Percentiles rank a stretch among this genome's conserved stretches.
phyloP scores from a whole-genome alignment of 2,329 filamentous ascomycete genomes.

The Pseudogymnoascus pannorum region DNA sequence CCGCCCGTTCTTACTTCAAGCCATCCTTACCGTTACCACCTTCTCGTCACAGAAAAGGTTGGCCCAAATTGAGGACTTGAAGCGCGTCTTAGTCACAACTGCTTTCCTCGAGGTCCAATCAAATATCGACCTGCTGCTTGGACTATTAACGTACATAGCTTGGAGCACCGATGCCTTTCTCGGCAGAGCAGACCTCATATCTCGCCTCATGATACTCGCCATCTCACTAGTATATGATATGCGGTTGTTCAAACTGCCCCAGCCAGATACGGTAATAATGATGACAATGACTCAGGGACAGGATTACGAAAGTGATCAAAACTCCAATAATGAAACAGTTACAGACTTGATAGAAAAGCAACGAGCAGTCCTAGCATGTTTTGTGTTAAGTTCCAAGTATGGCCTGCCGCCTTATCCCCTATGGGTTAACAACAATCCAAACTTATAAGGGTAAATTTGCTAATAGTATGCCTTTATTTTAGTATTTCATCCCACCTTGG shows the following conservation, averaged over 20 bases:
- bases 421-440: conserved; percentile 16
- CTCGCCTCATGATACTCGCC: conserved; percentile 25
- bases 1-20: conserved; percentile 44
- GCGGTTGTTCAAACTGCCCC: conserved; percentile 28
- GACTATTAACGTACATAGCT: conserved; percentile 19
- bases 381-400: conserved; percentile 24
- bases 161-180: conserved; percentile 14
- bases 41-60: conserved; percentile 36
- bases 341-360: conserved; percentile 22
- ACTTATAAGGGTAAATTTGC: conserved; percentile 14
- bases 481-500: conserved; percentile 31
- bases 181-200: conserved; percentile 17
- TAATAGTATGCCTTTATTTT: conserved; percentile 19
- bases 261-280: conserved; percentile 27
- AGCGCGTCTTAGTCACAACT: conserved; percentile 38
- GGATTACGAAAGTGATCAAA: conserved; percentile 9
- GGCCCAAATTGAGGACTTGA: conserved; percentile 34
- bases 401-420: conserved; percentile 22
- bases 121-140: conserved; percentile 22
- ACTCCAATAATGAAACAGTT: conserved; percentile 13
- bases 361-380: conserved; percentile 27
- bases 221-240: conserved; percentile 34
- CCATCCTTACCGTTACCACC: conserved; percentile 40
- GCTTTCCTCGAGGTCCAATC: conserved; percentile 37
- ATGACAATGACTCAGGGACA: conserved; percentile 23